phyloP scores from a whole-genome alignment of 768 basidiomycete genomes.

The Boletus pseudopeckii region DNA sequence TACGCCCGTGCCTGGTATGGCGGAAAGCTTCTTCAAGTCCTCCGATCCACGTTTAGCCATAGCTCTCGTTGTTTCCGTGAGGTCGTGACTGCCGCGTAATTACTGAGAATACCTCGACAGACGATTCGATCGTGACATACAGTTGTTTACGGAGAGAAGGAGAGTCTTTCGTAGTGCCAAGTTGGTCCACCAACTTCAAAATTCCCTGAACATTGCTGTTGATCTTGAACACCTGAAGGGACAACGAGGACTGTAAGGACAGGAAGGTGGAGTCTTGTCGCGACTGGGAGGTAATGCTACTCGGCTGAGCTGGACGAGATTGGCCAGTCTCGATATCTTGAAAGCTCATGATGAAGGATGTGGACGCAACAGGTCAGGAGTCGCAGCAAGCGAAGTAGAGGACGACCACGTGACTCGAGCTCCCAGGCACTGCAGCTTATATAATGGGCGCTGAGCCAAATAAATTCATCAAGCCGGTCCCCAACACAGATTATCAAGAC shows the following conservation, averaged over 20 bases:
- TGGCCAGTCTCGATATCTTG: conserved; percentile 49
- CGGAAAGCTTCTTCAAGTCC: conserved; percentile 85
- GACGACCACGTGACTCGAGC: conserved; percentile 7
- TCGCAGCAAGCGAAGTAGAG: conserved; percentile 2
- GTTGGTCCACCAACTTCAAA: conserved; percentile 91
- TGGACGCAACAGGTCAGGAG: background rate
- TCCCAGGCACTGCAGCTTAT: no score
- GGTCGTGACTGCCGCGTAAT: conserved; percentile 66
- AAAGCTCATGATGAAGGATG: conserved; percentile 40
- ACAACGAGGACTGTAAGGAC: conserved; percentile 72
- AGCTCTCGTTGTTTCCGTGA: conserved; percentile 90
- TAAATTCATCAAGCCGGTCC: no score
- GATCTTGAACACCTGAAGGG: conserved; percentile 97
- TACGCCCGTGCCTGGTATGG: conserved; percentile 61
- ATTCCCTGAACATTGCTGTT: conserved; percentile 97
- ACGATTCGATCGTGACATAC: conserved; percentile 45
- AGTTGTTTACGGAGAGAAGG: conserved; percentile 75
- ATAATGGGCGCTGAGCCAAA: no score
- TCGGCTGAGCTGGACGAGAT: conserved; percentile 29
- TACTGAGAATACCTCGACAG: conserved; percentile 1
- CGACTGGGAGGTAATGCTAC: conserved; percentile 33
- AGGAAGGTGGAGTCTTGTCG: conserved; percentile 73
- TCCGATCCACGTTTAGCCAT: conserved; percentile 94
- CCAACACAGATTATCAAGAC: no score
- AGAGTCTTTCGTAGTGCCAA: conserved; percentile 83